Conservation (phyloP, 2,329 filamentous ascomycete species). For the Paecilomyces sp. region DNA sequence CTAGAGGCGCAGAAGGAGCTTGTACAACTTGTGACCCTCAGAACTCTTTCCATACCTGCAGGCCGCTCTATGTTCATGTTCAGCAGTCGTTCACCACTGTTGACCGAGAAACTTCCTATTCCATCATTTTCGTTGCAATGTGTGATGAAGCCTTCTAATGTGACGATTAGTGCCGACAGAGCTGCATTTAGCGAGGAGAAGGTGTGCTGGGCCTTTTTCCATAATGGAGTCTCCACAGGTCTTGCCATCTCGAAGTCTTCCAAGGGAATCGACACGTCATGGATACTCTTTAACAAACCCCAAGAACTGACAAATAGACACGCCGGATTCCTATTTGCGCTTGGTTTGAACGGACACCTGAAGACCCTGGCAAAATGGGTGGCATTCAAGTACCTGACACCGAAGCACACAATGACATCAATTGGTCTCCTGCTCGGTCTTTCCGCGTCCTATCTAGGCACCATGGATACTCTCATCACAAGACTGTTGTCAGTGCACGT, state of each 20-base stretch:
- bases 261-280: constrained; percentile 93
- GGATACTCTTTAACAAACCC: constrained; percentile 98
- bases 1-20: constrained; percentile 89
- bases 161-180: constrained; percentile 89
- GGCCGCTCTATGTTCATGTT: constrained; percentile 85
- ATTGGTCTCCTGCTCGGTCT: constrained; percentile 89
- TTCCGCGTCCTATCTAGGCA: constrained; percentile 88
- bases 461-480: constrained; percentile 94
- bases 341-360: constrained; percentile 92
- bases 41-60: constrained; percentile 81
- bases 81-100: constrained; percentile 74
- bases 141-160: constrained; percentile 83
- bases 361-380: constrained; percentile 95
- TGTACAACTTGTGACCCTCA: constrained; percentile 75
- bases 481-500: constrained; percentile 91
- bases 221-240: constrained; percentile 89
- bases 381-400: constrained; percentile 97
- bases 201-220: constrained; percentile 97
- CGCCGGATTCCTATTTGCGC: constrained; percentile 81
- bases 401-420: constrained; percentile 98
- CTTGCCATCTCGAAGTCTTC: constrained; percentile 83
- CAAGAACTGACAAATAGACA: constrained; percentile 91
- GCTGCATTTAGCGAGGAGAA: constrained; percentile 86
- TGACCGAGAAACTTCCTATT: constrained; percentile 88
- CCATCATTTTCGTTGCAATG: constrained; percentile 88